Percentiles rank a stretch among this genome's conserved stretches.
Evolutionary conservation across 371 early-diverging fungal species (phyloP).

Genomic region (Mucor sp.): DNA sequence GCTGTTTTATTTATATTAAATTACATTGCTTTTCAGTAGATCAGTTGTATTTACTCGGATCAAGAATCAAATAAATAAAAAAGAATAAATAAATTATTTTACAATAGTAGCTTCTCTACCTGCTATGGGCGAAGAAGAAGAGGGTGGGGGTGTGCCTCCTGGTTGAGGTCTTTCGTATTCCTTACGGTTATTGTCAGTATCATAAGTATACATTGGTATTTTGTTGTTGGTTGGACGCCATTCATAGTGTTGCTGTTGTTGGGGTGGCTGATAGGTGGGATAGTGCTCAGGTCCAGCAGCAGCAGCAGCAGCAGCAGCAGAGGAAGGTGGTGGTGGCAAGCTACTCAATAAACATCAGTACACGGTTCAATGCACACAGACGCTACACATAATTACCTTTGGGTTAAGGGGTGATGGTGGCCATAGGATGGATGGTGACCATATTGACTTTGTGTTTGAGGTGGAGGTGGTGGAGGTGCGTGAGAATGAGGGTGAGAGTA

Average conservation of each 20-base stretch:
- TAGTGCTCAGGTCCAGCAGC: constrained; percentile 15
- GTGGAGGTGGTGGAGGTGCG: background rate
- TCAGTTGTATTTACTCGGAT: background rate
- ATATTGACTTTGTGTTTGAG: constrained; percentile 10
- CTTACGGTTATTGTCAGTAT: constrained; percentile 2
- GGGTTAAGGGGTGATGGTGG: constrained; percentile 12
- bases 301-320: background rate
- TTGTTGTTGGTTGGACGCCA: constrained; percentile 4
- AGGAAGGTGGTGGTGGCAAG: constrained; percentile 2
- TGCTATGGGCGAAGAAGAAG: background rate
- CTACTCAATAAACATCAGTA: background rate
- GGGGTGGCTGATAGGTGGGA: constrained; percentile 3
- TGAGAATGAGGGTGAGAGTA: constrained; percentile 13
- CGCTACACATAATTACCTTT: constrained; percentile 1
- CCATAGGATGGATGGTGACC: constrained; percentile 9
- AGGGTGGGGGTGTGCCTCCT: background rate
- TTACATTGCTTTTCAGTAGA: background rate
- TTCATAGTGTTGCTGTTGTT: constrained; percentile 10
- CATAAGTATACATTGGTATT: constrained; percentile 11
- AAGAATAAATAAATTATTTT: background rate
- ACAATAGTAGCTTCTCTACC: background rate
- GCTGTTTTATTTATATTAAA: background rate
- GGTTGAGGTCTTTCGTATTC: constrained; percentile 6
- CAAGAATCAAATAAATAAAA: background rate
- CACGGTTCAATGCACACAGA: background rate